phyloP scores from a whole-genome alignment of 2,329 filamentous ascomycete genomes.

The Colletotrichum chrysophilum region DNA sequence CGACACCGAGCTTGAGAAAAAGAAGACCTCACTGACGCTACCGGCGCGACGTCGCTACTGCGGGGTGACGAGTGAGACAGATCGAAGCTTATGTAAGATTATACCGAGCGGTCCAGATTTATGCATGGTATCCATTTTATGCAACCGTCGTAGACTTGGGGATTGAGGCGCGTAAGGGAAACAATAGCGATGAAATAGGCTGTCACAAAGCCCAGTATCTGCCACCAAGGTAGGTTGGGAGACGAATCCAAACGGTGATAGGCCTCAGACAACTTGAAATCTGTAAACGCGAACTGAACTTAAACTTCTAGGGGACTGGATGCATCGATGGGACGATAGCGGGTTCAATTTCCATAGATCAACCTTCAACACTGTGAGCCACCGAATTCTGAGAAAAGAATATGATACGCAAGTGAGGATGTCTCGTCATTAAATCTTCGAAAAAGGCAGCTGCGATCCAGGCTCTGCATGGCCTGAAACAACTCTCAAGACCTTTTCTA shows the following conservation, averaged over 20 bases:
- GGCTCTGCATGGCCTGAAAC: background rate
- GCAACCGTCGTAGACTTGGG: background rate
- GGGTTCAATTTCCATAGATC: background rate
- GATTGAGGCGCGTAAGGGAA: background rate
- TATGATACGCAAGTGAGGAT: background rate
- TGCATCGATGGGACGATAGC: background rate
- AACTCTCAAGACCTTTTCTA: background rate
- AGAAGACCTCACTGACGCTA: background rate
- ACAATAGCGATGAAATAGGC: background rate
- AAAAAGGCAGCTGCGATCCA: background rate
- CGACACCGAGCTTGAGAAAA: background rate
- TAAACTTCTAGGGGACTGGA: background rate
- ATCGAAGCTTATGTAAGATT: background rate
- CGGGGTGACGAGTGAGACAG: background rate
- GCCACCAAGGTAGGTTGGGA: background rate
- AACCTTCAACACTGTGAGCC: background rate
- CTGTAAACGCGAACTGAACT: background rate
- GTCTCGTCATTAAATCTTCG: background rate
- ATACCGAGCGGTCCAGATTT: background rate
- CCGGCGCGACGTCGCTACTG: background rate
- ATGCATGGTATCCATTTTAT: background rate
- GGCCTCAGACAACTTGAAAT: background rate
- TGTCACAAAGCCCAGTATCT: background rate
- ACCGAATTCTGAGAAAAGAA: rapidly evolving
- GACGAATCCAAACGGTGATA: background rate